These are phyloP conservation scores for Dendrocalamus sinicus DNA, from an alignment of 176 grass and related monocot genomes.

Conservation along the genomic window DNA sequence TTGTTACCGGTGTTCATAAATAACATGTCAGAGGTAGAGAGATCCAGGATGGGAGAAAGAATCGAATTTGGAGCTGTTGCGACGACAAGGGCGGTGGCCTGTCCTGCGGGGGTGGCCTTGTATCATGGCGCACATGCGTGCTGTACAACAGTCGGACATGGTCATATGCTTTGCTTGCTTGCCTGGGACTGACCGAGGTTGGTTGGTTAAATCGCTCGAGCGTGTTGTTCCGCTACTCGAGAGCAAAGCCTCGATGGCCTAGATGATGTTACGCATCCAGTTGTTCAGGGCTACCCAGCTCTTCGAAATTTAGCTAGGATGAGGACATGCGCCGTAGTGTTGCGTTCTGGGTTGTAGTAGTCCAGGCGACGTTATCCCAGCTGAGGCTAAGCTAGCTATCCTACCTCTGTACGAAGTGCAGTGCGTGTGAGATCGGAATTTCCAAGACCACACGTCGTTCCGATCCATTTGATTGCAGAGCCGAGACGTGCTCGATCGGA, in stretches of 20 bases:
- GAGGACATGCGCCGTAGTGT: neutral
- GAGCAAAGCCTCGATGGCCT: neutral
- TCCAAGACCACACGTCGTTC: neutral
- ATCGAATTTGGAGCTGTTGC: neutral
- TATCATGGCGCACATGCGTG: conserved; percentile 22
- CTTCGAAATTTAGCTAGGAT: neutral
- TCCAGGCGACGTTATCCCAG: neutral
- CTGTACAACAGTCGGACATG: neutral
- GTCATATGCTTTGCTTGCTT: neutral
- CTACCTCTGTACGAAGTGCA: neutral
- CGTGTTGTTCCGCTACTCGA: neutral
- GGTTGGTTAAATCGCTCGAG: neutral
- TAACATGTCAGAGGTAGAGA: neutral
- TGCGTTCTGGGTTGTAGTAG: neutral
- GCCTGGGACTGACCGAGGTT: neutral
- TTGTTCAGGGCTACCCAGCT: neutral
- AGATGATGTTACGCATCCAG: neutral
- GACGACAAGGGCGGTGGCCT: neutral
- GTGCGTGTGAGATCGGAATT: neutral
- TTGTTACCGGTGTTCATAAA: neutral
- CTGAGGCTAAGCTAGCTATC: neutral
- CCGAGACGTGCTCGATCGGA: neutral
- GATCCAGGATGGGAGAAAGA: neutral
- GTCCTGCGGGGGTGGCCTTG: neutral
- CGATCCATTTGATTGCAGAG: neutral